Evolutionary conservation across 768 basidiomycete genomes (phyloP).

Genomic region (Polyporus arcularius): DNA sequence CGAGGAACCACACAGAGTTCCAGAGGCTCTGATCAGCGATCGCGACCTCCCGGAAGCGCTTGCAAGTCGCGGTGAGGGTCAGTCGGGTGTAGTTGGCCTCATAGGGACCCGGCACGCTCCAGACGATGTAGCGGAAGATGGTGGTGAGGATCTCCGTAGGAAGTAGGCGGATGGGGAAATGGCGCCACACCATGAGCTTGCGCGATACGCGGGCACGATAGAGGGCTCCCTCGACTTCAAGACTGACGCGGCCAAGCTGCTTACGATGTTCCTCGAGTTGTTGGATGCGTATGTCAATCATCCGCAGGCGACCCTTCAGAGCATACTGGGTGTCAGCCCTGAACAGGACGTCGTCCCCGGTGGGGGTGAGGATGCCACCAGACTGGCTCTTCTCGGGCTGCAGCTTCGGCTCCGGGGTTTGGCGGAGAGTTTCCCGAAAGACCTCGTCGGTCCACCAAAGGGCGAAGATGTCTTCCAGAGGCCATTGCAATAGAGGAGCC

Average conservation of each 20-base stretch:
- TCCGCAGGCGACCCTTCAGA: no score
- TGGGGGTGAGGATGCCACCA: no score
- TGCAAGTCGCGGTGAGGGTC: constrained; percentile 59
- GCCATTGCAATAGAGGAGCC: no score
- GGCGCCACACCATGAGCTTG: constrained; percentile 37
- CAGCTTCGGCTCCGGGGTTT: no score
- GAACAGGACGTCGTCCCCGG: no score
- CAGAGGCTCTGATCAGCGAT: constrained; percentile 28
- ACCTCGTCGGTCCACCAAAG: no score
- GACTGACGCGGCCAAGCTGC: constrained; percentile 19
- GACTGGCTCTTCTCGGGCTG: no score
- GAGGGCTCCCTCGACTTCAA: constrained; percentile 16
- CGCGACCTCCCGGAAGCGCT: constrained; percentile 29
- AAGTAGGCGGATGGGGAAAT: constrained; percentile 61
- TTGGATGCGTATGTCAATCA: background rate
- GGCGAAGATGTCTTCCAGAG: no score
- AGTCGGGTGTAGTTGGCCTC: constrained; percentile 42
- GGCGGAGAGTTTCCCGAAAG: no score
- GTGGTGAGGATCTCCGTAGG: constrained; percentile 66
- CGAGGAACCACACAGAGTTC: constrained; percentile 66
- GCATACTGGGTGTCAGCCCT: no score
- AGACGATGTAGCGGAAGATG: constrained; percentile 62
- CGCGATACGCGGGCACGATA: constrained; percentile 18
- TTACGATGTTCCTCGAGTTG: constrained; percentile 12
- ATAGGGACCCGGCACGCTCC: constrained; percentile 39